A percentile compares a stretch with the other conserved stretches of the same genome.
phyloP scores from a whole-genome alignment of 2,329 filamentous ascomycete genomes.

The Pestalotiopsis sp. region DNA sequence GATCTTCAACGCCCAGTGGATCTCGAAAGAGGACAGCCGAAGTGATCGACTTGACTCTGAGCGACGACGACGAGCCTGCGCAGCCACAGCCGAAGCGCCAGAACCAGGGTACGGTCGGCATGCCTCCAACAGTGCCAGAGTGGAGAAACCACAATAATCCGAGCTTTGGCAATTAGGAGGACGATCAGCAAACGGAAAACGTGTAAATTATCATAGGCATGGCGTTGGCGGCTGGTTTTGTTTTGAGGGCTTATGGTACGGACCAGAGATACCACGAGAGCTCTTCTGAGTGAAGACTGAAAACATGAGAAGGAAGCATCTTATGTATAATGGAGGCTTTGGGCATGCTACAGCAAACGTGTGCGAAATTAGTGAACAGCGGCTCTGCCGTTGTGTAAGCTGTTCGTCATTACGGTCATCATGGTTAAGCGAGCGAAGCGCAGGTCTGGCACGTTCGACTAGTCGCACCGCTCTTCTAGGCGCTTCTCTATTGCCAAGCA shows the following conservation, averaged over 20 bases:
- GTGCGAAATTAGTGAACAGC: background rate
- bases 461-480: background rate
- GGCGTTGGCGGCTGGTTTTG: constrained; percentile 14
- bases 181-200: background rate
- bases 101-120: constrained; percentile 18
- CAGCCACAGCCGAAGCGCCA: constrained; percentile 50
- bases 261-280: constrained; percentile 10
- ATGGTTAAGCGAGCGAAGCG: background rate
- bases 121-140: background rate
- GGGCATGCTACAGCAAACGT: background rate
- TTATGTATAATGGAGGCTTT: constrained; percentile 2
- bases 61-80: constrained; percentile 47
- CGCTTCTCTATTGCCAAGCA: background rate
- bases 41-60: constrained; percentile 60
- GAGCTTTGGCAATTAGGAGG: background rate
- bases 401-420: too few relatives aligned
- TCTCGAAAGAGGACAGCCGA: constrained; percentile 40
- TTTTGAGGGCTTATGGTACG: background rate
- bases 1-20: constrained; percentile 28
- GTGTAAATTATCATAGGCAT: constrained; percentile 6
- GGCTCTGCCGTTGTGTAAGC: too few relatives aligned
- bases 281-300: background rate
- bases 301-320: background rate
- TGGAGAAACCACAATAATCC: background rate
- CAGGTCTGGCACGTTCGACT: background rate